Percentiles rank a stretch among this genome's conserved stretches.
phyloP scores from a whole-genome alignment of 2,329 filamentous ascomycete species.

The Aspergillus nomiae region DNA sequence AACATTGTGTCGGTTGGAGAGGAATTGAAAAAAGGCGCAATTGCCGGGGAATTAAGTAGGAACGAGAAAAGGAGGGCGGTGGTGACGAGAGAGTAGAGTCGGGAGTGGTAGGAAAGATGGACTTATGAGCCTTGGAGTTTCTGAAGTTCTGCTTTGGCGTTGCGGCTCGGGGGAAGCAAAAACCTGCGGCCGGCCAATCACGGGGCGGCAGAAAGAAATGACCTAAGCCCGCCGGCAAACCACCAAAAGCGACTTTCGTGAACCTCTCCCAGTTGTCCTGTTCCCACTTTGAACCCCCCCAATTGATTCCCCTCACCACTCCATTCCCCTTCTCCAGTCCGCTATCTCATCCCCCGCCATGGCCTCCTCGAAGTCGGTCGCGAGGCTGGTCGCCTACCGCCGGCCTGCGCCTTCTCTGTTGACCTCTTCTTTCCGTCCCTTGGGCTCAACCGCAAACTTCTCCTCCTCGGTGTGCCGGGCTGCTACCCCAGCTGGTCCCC shows the following conservation, averaged over 20 bases:
- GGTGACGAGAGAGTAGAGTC: background rate
- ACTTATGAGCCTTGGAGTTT: conserved; percentile 24
- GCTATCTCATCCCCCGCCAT: conserved; percentile 31
- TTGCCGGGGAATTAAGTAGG: background rate
- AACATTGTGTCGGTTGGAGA: conserved; percentile 67
- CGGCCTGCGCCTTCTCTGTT: conserved; percentile 33
- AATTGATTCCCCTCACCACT: conserved; percentile 21
- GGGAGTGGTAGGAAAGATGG: conserved; percentile 17
- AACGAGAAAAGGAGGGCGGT: conserved; percentile 14
- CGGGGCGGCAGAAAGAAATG: conserved; percentile 39
- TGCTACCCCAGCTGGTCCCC: conserved; percentile 72
- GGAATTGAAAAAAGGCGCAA: conserved; percentile 12
- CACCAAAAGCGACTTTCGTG: conserved; percentile 31
- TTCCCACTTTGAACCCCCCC: conserved; percentile 18
- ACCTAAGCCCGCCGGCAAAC: conserved; percentile 39
- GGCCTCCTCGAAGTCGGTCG: conserved; percentile 48
- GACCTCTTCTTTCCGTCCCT: conserved; percentile 36
- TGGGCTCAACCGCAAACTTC: conserved; percentile 59
- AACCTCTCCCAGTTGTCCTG: conserved; percentile 21
- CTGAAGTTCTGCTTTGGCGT: conserved; percentile 16
- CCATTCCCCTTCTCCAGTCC: conserved; percentile 5
- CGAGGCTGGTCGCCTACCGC: conserved; percentile 47
- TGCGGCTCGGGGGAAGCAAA: conserved; percentile 37
- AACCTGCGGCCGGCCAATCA: conserved; percentile 43
- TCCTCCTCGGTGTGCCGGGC: conserved; percentile 63